A percentile compares a stretch with the other conserved stretches of the same genome.
phyloP scores from a whole-genome alignment of 768 basidiomycete genomes.

The Trametes meyenii region DNA sequence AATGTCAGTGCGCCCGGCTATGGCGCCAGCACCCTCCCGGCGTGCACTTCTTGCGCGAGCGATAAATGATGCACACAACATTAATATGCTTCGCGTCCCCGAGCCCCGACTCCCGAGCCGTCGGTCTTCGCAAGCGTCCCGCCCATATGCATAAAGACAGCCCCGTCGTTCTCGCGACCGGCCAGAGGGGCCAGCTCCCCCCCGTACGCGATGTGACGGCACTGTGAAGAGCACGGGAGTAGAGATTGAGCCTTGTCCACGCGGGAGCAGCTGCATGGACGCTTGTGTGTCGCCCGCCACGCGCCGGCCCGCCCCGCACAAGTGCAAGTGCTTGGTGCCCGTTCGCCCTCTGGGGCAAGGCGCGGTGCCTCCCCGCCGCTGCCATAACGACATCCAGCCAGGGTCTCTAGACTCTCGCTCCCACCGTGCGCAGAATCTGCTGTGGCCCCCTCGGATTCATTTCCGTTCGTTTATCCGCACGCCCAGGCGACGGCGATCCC shows the following conservation, averaged over 20 bases:
- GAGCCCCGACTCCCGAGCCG: background rate
- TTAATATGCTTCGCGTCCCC: too few species aligned
- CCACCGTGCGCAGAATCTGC: background rate
- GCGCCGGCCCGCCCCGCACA: background rate
- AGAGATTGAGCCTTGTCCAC: conserved; percentile 1
- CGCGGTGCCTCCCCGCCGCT: background rate
- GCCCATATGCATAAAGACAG: background rate
- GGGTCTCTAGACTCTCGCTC: background rate
- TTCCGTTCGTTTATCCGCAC: background rate
- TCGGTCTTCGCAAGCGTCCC: background rate
- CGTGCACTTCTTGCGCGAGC: too few species aligned
- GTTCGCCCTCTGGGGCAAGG: background rate
- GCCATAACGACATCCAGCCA: background rate
- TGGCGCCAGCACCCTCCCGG: too few species aligned
- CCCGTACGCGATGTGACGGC: conserved; percentile 17
- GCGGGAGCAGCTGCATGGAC: background rate
- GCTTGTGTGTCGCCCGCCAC: too few species aligned
- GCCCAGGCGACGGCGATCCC: background rate
- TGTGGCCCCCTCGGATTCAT: too few species aligned
- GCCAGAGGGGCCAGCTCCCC: background rate
- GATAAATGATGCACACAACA: too few species aligned
- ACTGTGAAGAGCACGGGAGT: conserved; percentile 13
- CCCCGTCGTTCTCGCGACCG: background rate
- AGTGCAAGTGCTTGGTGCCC: background rate
- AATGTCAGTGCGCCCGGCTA: too few species aligned